These are phyloP conservation scores for Pythium pyrilobum DNA, from an alignment of 352 stramenopile genomes.

Conservation along the genomic window DNA sequence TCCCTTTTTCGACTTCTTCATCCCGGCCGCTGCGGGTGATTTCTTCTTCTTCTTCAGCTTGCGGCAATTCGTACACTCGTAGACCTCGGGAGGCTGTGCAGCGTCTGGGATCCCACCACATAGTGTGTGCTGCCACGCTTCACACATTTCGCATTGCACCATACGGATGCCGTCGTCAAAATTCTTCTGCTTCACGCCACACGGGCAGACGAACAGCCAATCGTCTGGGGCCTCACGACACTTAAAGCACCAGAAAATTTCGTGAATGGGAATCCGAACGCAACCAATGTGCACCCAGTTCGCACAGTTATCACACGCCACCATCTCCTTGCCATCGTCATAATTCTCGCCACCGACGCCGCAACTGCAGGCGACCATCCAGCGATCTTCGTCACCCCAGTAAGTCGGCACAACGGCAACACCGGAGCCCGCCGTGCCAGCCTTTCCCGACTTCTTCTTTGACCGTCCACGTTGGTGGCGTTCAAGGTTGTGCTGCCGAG, in stretches of 20 bases:
- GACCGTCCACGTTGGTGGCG: constrained; percentile 14
- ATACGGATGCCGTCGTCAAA: constrained; percentile 66
- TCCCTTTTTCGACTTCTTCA: constrained; percentile 5
- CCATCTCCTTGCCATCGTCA: constrained; percentile 36
- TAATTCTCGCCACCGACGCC: constrained; percentile 31
- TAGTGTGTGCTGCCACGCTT: constrained; percentile 69
- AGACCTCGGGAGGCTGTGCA: constrained; percentile 42
- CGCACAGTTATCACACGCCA: constrained; percentile 33
- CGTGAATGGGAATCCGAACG: constrained; percentile 31
- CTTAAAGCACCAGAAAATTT: constrained; percentile 56
- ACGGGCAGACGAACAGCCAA: constrained; percentile 72
- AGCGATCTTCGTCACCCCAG: constrained; percentile 23
- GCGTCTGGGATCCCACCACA: constrained; percentile 56
- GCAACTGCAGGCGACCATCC: constrained; percentile 31
- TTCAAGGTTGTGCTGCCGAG: constrained; percentile 11
- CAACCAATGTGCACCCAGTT: constrained; percentile 61
- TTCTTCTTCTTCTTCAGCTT: constrained; percentile 9
- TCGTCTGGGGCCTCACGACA: constrained; percentile 23
- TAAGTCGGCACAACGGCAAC: not conserved
- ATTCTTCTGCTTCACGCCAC: constrained; percentile 47
- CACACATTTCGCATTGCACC: constrained; percentile 66
- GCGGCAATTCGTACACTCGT: constrained; percentile 46
- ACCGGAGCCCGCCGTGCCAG: not conserved
- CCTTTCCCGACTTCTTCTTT: constrained; percentile 24
- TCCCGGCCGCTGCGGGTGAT: not conserved